Evolutionary conservation across 2,329 filamentous ascomycete species (phyloP), one percentile per base, ranked within the genome.

Genomic region (Leptographium wingfieldii): DNA sequence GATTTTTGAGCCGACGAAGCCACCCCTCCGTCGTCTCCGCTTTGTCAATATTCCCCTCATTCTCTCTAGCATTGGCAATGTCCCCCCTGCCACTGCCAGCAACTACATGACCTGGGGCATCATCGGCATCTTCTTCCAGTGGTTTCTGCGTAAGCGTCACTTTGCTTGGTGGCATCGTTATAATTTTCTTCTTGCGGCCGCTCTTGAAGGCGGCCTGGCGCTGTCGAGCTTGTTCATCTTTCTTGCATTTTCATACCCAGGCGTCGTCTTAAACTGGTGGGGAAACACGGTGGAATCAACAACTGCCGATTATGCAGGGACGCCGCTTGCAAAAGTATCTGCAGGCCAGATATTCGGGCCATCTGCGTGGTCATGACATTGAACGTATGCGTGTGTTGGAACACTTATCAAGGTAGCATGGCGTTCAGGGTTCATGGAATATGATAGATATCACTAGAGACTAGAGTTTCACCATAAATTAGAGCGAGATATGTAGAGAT

Each of bases 151-250:
- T 68, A 77, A 83, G 61, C 77, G 80, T 62, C 85, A 79, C 71
- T 80, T 78, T 3, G 85, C 83, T 31, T 89, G 86, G 86, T 90
- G 86, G 86, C 75, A 85, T 69, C 82, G 85, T 69, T 90, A 88
- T 73, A 90, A 90, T 73, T 90, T 89, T 69, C 78, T 89, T 67
- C 82, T 84, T 0, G 87, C 85, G 16, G 86, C 86, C 0, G 86
- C 83, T 1, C 73, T 90, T 51, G 86, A 90, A 68, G 81, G 80
- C 54, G 86, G 86, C 5, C 76, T 88, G 5, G 81, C 84, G 12
- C 69, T 88, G 22, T 81, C 78, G 48, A 85, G 84, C 0, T 78
- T 90, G 43, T 69, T 89, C 59, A 85, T 89, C 60, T 87, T 90
- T 73, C 81, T 87, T 65, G 78, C 82, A 1, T 72, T 90, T 40